Base-by-base conservation (phyloP, 2,329 filamentous ascomycete species). In the Lasiodiplodia theobromae region DNA sequence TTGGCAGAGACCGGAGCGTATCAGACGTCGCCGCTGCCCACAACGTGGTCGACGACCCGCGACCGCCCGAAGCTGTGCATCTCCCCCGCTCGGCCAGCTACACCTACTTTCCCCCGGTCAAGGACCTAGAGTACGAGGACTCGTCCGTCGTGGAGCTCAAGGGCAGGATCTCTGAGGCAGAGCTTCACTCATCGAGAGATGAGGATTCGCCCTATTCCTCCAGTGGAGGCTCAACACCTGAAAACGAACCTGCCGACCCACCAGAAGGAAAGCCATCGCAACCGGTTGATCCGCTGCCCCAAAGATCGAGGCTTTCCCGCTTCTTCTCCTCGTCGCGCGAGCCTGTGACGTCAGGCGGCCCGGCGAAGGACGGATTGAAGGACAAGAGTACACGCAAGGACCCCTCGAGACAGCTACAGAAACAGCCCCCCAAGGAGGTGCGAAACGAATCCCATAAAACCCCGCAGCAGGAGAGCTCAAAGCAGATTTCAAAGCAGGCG, bases 211-310 rank as follows among this genome's bases (percentile, higher is more conserved):
- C 77, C 14, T 77, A 75, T 70, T 78, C 79, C 66, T 82, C 81
- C 21, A 83, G 82, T 21, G 82, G 78, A 31, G 80, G 79, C 68
- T 82, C 80, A 11, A 84, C 81, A 62, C 82, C 82, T 12, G 80
- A 81, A 34, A 80, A 79, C 37, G 77, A 80, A 68, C 77, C 77
- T 38, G 71, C 73, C 23, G 74, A 75, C 47, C 70, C 70, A 16
- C 69, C 70, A 4, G 74, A 80, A 65, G 28, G 53, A 7, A 37
- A 54, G 40, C 62, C 44, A 16, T 18, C 62, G 10, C 64, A 54
- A 37, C 53, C 62, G 21, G 21, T 11, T 21, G 31, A 37, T 37
- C 51, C 64, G 16, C 51, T 28, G 10, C n/a, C 49, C 14, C 62
- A 66, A 28, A 53, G 74, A 62, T 72, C 72, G 52, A 71, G 77